Evolutionary conservation across 2,329 filamentous ascomycete genomes (phyloP).

Genomic region (Aspergillus glaucus): DNA sequence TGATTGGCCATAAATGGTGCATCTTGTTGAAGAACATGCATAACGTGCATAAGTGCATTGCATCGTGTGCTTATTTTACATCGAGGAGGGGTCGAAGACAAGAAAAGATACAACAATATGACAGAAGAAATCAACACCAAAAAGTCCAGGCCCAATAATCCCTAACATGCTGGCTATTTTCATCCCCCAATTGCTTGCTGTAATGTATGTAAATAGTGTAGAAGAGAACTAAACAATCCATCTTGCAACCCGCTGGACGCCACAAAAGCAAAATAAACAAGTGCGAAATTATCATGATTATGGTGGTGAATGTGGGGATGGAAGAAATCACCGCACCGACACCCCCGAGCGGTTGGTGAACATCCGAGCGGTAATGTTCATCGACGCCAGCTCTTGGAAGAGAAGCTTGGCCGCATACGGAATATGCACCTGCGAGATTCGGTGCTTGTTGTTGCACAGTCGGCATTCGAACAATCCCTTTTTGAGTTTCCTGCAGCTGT

Average conservation of each 20-base stretch:
- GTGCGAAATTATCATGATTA: not conserved
- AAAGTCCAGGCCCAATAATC: not conserved
- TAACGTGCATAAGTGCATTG: not conserved
- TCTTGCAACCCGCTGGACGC: slow-evolving; percentile 17
- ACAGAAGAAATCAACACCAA: not conserved
- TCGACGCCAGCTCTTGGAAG: slow-evolving; percentile 95
- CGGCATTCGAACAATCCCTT: slow-evolving; percentile 96
- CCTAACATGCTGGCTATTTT: not conserved
- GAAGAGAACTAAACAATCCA: slow-evolving; percentile 5
- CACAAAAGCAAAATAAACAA: slow-evolving; percentile 12
- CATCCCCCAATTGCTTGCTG: not conserved
- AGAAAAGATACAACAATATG: not conserved
- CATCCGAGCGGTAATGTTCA: slow-evolving; percentile 98
- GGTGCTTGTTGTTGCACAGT: slow-evolving; percentile 98
- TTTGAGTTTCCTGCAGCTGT: slow-evolving; percentile 66
- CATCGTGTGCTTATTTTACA: not conserved
- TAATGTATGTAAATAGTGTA: slow-evolving; percentile 3
- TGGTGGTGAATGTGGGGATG: slow-evolving; percentile 5
- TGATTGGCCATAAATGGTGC: too few relatives aligned
- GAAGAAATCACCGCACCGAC: slow-evolving; percentile 32
- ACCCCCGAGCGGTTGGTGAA: slow-evolving; percentile 64
- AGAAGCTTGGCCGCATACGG: slow-evolving; percentile 96
- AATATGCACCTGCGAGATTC: slow-evolving; percentile 95
- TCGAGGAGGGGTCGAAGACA: not conserved
- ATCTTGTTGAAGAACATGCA: too few relatives aligned